phyloP scores from a whole-genome alignment of 306 rosid species.

The Gleditsia sinensis region DNA sequence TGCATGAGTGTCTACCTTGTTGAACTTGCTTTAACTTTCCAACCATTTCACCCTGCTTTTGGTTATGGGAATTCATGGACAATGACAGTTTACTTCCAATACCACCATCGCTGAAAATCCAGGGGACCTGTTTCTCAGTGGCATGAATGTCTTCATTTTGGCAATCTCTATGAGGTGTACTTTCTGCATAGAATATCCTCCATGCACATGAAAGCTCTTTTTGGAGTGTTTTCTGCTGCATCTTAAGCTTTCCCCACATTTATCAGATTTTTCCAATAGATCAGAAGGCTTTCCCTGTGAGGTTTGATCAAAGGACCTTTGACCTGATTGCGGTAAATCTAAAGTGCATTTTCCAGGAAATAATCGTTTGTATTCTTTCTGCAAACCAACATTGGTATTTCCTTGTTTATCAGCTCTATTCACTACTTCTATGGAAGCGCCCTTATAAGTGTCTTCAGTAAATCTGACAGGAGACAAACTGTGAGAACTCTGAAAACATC shows the following conservation, averaged over 20 bases:
- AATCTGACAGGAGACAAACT: constrained; percentile 57
- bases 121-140: constrained; percentile 55
- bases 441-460: constrained; percentile 56
- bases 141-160: constrained; percentile 54
- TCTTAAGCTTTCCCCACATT: constrained; percentile 54
- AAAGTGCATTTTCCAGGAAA: too few species aligned
- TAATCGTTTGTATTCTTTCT: too few species aligned
- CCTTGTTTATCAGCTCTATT: too few species aligned
- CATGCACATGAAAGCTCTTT: constrained; percentile 54
- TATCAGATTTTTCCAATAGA: constrained; percentile 56
- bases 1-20: constrained; percentile 43
- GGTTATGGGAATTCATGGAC: constrained; percentile 56
- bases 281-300: constrained; percentile 52
- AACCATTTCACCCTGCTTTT: constrained; percentile 59
- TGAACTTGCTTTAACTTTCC: constrained; percentile 62
- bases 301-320: constrained; percentile 61
- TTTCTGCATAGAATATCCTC: constrained; percentile 47
- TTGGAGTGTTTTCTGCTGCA: constrained; percentile 56
- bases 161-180: constrained; percentile 55
- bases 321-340: background rate
- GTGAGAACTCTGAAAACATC: constrained; percentile 47
- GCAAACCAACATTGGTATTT: too few species aligned
- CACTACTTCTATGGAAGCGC: constrained; percentile 43
- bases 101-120: constrained; percentile 64
- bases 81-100: constrained; percentile 52